Evolutionary conservation across 2,329 filamentous ascomycete genomes (phyloP), one percentile per base, ranked within the genome.

Genomic region (Ustulina deusta): DNA sequence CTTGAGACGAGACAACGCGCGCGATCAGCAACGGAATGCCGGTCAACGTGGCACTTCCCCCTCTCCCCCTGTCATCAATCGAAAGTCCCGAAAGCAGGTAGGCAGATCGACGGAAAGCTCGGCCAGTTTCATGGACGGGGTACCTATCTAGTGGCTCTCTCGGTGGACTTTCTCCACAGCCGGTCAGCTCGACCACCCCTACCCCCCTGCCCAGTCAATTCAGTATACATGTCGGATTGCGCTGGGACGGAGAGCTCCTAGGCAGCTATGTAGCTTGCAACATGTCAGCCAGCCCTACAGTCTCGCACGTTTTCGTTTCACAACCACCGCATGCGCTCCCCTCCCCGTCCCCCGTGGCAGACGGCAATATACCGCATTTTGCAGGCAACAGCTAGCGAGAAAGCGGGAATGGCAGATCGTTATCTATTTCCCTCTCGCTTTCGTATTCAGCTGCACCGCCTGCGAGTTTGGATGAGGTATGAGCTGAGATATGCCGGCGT

Each of bases 271-370:
- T 25, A 27, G 5, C 22, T 11, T 29, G 42, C 22, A 48, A 25
- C 7, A 27, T 64, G 55, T 51, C 59, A 66, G 59, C 27, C 36
- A 66, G 66, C 59, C 66, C 59, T 61, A 66, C 66, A 66, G 46
- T 27, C 44, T 32, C 22, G 20, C 56, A 46, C 13, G 15, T 36
- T 52, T 61, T 46, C 20, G 63, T 66, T 61, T 52, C 59, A 63
- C 51, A 51, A 54, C 27, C 56, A 38, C 40, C 25, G 46, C 63
- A 52, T 52, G 40, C 38, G 29, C 44, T 51, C 36, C 46, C 27
- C 48, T n/a, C 17, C 15, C 27, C 15, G 7, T 3, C 29, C 22
- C 25, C n/a, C 48, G 22, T 32, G 17, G 29, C 6, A 34, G 25
- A 36, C 17, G 25, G 27, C 17, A 11, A 34, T 46, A 38, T 46